phyloP scores from a whole-genome alignment of 106 monocot genomes.

The Amphibolis antarctica region DNA sequence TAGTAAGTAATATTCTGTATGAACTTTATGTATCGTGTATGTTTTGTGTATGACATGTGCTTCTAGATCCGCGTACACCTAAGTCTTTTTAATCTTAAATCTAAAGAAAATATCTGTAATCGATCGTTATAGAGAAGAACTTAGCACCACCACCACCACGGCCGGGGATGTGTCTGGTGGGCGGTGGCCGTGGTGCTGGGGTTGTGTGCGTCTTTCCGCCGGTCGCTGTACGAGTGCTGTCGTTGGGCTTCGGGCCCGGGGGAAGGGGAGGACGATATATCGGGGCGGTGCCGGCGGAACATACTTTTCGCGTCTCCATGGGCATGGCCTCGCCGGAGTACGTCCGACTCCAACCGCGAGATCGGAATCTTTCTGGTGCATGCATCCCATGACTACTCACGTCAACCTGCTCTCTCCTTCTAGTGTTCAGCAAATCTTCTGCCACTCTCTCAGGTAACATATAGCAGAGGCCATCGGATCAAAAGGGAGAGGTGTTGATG shows the following conservation, averaged over 20 bases:
- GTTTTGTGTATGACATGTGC: too few relatives aligned
- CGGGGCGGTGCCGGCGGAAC: slow-evolving; percentile 3
- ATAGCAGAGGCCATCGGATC: slow-evolving; percentile 38
- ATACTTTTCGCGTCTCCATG: background rate
- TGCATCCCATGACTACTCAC: too few relatives aligned
- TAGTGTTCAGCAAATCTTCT: too few relatives aligned
- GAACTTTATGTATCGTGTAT: too few relatives aligned
- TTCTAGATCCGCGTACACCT: too few relatives aligned
- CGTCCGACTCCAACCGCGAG: slow-evolving; percentile 1
- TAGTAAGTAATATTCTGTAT: too few relatives aligned
- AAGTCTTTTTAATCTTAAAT: too few relatives aligned
- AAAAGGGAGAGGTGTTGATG: slow-evolving; percentile 13
- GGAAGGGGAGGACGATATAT: background rate
- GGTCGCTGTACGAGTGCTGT: background rate
- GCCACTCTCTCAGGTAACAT: slow-evolving; percentile 37
- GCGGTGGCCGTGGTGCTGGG: slow-evolving; percentile 3
- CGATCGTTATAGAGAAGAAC: too few relatives aligned
- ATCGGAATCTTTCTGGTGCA: slow-evolving; percentile 10
- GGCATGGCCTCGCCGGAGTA: slow-evolving; percentile 1
- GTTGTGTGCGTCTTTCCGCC: background rate
- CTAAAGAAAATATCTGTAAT: too few relatives aligned
- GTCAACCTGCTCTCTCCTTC: too few relatives aligned
- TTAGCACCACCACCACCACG: too few relatives aligned
- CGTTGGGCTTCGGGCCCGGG: background rate
- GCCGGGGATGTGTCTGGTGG: background rate